Evolutionary conservation across 139 green algal species (phyloP).

Genomic region (Tetradesmus obliquus): DNA sequence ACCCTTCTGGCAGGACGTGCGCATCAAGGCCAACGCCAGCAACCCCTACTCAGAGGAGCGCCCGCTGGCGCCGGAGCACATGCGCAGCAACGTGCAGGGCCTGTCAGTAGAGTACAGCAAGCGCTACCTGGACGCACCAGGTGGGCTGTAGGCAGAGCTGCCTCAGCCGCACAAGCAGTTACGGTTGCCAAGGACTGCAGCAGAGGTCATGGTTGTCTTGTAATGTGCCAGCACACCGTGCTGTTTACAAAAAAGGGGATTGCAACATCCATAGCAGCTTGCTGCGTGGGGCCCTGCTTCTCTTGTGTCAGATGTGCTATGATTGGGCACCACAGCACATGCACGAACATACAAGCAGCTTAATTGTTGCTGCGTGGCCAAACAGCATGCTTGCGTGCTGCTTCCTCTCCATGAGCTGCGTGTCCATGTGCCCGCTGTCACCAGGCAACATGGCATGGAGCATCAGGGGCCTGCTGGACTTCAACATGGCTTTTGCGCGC

Average conservation of each 20-base stretch:
- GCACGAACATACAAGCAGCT: not conserved
- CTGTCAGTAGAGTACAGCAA: slow-evolving; percentile 32
- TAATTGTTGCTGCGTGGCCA: not conserved
- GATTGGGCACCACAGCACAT: too few relatives aligned
- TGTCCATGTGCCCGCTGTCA: not conserved
- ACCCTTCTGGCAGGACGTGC: slow-evolving; percentile 51
- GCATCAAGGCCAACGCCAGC: slow-evolving; percentile 35
- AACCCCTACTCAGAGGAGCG: not conserved
- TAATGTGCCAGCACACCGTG: too few relatives aligned
- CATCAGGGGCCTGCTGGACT: slow-evolving; percentile 59
- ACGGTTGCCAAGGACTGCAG: not conserved
- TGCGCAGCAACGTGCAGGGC: slow-evolving; percentile 22
- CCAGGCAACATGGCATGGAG: slow-evolving; percentile 34
- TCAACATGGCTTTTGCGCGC: slow-evolving; percentile 55
- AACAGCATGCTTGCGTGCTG: not conserved
- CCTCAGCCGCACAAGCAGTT: not conserved
- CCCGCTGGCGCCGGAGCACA: slow-evolving; percentile 11
- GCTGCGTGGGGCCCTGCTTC: too few relatives aligned
- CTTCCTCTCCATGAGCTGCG: not conserved
- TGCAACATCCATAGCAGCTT: too few relatives aligned
- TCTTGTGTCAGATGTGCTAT: not conserved
- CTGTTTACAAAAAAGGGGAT: too few relatives aligned
- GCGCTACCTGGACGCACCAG: slow-evolving; percentile 19
- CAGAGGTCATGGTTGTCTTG: too few relatives aligned
- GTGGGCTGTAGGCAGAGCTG: not conserved